Evolutionary conservation across 306 rosid species (phyloP).

Genomic region (Fagus crenata): DNA sequence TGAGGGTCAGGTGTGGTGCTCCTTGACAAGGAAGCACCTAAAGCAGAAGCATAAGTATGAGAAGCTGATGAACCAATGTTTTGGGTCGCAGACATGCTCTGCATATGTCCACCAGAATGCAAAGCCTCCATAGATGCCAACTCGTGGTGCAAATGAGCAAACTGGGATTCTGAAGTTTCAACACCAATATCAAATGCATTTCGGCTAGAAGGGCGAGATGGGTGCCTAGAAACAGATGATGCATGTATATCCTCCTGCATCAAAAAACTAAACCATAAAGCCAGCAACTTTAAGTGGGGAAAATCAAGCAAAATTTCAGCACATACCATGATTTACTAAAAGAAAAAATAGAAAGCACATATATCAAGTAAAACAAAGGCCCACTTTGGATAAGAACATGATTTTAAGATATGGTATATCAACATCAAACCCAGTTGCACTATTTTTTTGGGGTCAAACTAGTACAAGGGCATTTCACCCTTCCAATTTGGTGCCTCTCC

Average conservation of each 20-base stretch:
- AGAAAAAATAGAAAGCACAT: not conserved
- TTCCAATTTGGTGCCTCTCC: not conserved
- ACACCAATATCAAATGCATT: slow-evolving; percentile 81
- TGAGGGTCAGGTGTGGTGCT: slow-evolving; percentile 97
- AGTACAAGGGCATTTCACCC: not conserved
- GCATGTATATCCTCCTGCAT: slow-evolving; percentile 77
- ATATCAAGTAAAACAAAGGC: not conserved
- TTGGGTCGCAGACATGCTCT: slow-evolving; percentile 60
- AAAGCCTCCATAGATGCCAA: slow-evolving; percentile 48
- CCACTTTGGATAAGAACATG: not conserved
- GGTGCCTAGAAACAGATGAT: slow-evolving; percentile 49
- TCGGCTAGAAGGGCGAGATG: slow-evolving; percentile 89
- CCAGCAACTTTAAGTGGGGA: not conserved
- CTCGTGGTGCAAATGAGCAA: slow-evolving; percentile 51
- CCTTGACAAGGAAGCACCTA: slow-evolving; percentile 84
- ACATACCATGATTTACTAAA: not conserved
- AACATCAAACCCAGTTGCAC: not conserved
- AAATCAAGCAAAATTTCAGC: slow-evolving; percentile 1
- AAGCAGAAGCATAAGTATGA: slow-evolving; percentile 77
- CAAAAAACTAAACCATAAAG: slow-evolving; percentile 12
- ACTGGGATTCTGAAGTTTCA: slow-evolving; percentile 53
- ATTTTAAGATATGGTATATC: not conserved
- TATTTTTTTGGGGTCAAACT: not conserved
- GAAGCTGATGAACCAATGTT: slow-evolving; percentile 61
- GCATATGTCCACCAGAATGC: slow-evolving; percentile 57